These are phyloP conservation scores for Tetramitus jugosus DNA, from an alignment of 208 protist genomes.

Conservation along the genomic window DNA sequence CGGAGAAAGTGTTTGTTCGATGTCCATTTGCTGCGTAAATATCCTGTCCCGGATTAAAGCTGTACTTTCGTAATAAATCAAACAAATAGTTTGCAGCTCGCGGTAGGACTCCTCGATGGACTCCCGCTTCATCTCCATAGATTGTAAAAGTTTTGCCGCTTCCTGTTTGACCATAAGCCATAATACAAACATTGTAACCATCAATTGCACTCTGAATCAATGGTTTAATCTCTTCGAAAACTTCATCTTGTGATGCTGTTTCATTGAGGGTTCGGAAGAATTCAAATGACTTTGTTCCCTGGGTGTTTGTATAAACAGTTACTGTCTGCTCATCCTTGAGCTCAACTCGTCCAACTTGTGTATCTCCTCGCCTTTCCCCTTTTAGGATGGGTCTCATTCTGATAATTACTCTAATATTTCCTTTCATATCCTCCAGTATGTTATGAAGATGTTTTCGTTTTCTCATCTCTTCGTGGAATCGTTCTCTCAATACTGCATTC, in stretches of 20 bases:
- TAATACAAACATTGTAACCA: conserved; percentile 74
- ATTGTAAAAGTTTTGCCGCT: conserved; percentile 48
- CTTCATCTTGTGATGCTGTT: conserved; percentile 1
- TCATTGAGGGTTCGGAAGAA: conserved; percentile 22
- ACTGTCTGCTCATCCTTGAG: conserved; percentile 23
- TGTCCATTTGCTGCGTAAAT: not conserved
- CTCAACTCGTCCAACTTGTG: not conserved
- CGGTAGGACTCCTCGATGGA: conserved; percentile 11
- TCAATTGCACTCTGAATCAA: conserved; percentile 76
- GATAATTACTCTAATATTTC: conserved; percentile 30
- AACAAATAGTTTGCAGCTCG: conserved; percentile 20
- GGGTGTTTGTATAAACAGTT: conserved; percentile 5
- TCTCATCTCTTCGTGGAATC: not conserved
- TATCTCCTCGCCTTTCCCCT: conserved; percentile 2
- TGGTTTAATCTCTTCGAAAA: conserved; percentile 53
- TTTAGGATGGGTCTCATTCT: conserved; percentile 15
- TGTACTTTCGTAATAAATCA: not conserved
- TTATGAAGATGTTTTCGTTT: conserved; percentile 28
- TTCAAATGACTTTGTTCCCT: conserved; percentile 7
- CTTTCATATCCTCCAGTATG: conserved; percentile 31
- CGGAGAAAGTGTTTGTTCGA: not conserved
- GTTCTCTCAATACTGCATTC: conserved; percentile 12
- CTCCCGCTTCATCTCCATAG: conserved; percentile 1
- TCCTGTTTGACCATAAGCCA: conserved; percentile 81
- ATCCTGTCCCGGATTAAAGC: not conserved